Evolutionary conservation across 2,329 filamentous ascomycete species (phyloP).

Genomic region (Botrytis sinoallii): DNA sequence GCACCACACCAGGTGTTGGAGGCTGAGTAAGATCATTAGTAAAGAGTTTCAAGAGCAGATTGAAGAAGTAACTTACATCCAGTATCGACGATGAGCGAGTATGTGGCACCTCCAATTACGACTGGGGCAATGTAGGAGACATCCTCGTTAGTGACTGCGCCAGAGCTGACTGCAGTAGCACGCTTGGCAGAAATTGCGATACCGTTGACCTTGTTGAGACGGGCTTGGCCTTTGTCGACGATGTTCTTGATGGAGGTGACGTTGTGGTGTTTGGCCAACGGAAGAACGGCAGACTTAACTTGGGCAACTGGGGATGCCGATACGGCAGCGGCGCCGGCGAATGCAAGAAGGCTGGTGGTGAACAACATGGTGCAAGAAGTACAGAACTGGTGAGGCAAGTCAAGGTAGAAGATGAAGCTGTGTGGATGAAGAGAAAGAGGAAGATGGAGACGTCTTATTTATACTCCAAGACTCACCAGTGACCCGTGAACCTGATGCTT

Average conservation of each 20-base stretch:
- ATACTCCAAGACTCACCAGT: not conserved
- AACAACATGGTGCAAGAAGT: not conserved
- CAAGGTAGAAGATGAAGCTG: not conserved
- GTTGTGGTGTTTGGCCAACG: not conserved
- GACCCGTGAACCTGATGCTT: not conserved
- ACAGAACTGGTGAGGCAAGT: not conserved
- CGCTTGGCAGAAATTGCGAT: not conserved
- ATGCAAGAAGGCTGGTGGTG: not conserved
- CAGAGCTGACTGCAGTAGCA: not conserved
- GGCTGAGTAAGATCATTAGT: not conserved
- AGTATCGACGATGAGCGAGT: not conserved
- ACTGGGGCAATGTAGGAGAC: not conserved
- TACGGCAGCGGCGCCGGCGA: not conserved
- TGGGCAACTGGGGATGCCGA: not conserved
- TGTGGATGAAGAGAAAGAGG: not conserved
- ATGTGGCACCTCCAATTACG: not conserved
- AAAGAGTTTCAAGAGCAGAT: not conserved
- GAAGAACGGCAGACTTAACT: not conserved
- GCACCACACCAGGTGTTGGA: not conserved
- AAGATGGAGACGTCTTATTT: not conserved
- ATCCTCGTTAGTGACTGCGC: not conserved
- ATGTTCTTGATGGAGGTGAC: not conserved
- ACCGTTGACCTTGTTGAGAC: not conserved
- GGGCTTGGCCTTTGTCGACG: not conserved
- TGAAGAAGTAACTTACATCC: not conserved